phyloP scores from a whole-genome alignment of 2,329 filamentous ascomycete genomes.

The Alternaria conjuncta region DNA sequence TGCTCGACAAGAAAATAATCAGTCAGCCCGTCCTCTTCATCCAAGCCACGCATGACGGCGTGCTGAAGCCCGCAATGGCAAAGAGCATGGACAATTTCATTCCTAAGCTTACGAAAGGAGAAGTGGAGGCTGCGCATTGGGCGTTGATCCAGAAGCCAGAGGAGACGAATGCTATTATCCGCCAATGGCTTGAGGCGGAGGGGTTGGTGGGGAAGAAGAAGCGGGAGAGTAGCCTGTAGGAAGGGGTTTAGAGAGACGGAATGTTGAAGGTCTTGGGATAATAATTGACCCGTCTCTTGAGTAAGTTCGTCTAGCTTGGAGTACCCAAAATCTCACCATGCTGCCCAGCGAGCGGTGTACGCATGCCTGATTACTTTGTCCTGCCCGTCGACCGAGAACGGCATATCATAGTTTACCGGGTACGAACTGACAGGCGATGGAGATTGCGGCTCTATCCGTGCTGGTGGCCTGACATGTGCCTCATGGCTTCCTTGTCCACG shows the following conservation, averaged over 20 bases:
- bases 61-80: slow-evolving; percentile 75
- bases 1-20: slow-evolving; percentile 43
- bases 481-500: neutral
- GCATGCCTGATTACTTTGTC: neutral
- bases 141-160: slow-evolving; percentile 75
- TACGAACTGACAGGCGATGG: neutral
- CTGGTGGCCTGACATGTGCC: slow-evolving; percentile 1
- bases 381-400: neutral
- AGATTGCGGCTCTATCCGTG: slow-evolving; percentile 17
- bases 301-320: neutral
- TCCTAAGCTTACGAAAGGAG: slow-evolving; percentile 66
- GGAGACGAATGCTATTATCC: slow-evolving; percentile 73
- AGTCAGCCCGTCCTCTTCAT: slow-evolving; percentile 72
- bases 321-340: neutral
- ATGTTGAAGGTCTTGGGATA: neutral
- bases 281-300: neutral
- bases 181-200: slow-evolving; percentile 69
- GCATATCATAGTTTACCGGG: neutral
- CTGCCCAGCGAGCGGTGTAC: neutral
- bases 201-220: slow-evolving; percentile 46
- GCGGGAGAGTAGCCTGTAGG: slow-evolving; percentile 53
- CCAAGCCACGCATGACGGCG: slow-evolving; percentile 71
- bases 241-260: neutral
- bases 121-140: slow-evolving; percentile 81
- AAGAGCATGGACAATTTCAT: slow-evolving; percentile 73